Percentiles rank a stretch among this genome's conserved stretches.
These are phyloP conservation scores for Boechera stricta DNA, from an alignment of 345 rosid genomes.

Conservation along the genomic window DNA sequence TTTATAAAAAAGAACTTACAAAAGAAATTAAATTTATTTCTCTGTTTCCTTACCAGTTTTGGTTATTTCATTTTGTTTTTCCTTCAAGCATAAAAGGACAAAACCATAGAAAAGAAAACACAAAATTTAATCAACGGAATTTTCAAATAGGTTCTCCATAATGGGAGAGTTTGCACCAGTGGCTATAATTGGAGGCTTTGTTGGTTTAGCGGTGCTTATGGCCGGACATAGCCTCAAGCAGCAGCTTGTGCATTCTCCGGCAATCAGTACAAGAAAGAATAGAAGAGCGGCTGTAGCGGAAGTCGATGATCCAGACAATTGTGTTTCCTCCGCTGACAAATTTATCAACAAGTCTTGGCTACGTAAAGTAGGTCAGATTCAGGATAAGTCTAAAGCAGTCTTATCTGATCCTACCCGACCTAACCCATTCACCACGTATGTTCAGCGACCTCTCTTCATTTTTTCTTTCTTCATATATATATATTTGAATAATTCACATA, in stretches of 20 bases:
- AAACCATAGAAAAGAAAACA: too few species aligned
- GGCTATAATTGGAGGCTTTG: conserved; percentile 52
- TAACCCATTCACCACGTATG: conserved; percentile 49
- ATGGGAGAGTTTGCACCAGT: conserved; percentile 54
- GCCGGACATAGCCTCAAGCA: conserved; percentile 54
- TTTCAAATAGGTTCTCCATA: conserved; percentile 42
- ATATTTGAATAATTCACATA: too few species aligned
- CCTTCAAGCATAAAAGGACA: too few species aligned
- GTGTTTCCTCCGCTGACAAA: conserved; percentile 42
- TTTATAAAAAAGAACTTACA: neutral
- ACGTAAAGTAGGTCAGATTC: conserved; percentile 58
- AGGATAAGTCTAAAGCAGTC: conserved; percentile 43
- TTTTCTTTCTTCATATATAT: too few species aligned
- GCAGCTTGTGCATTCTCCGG: conserved; percentile 56
- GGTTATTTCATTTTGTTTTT: neutral
- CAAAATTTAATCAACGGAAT: neutral
- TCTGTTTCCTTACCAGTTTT: neutral
- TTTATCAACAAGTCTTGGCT: conserved; percentile 58
- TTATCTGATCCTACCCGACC: conserved; percentile 45
- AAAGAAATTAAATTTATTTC: neutral
- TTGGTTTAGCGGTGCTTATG: conserved; percentile 43
- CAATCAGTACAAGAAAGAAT: conserved; percentile 52
- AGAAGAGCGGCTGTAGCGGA: conserved; percentile 56
- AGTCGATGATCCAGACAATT: conserved; percentile 54
- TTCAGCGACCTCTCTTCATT: neutral